Percentiles rank a stretch among this genome's conserved stretches.
Conservation (phyloP, 2,329 filamentous ascomycete genomes). For the Fusarium chlamydosporum region DNA sequence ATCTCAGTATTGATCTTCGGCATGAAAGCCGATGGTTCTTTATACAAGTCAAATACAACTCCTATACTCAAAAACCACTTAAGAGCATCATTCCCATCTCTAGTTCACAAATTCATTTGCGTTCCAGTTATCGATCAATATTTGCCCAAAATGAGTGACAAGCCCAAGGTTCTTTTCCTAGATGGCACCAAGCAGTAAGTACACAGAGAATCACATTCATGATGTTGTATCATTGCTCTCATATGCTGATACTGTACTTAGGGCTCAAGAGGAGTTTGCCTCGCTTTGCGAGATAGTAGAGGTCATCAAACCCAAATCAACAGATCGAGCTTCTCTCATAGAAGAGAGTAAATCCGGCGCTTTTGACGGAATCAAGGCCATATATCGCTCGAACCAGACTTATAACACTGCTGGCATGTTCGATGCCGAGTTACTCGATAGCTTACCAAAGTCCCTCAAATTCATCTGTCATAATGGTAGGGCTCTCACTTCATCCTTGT, state of each 20-base stretch:
- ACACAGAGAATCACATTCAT: background rate
- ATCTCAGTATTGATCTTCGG: slow-evolving; percentile 9
- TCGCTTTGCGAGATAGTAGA: slow-evolving; percentile 73
- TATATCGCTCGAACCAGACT: slow-evolving; percentile 80
- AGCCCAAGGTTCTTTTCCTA: slow-evolving; percentile 58
- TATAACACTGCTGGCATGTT: slow-evolving; percentile 75
- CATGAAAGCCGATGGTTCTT: slow-evolving; percentile 25
- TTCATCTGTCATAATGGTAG: slow-evolving; percentile 74
- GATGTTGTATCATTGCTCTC: background rate
- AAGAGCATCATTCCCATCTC: background rate
- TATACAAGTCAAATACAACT: background rate
- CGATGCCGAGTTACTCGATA: slow-evolving; percentile 77
- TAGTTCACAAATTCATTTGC: background rate
- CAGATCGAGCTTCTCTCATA: slow-evolving; percentile 76
- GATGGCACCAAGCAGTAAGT: slow-evolving; percentile 59
- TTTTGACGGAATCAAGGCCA: slow-evolving; percentile 74
- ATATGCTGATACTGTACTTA: background rate
- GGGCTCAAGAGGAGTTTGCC: slow-evolving; percentile 67
- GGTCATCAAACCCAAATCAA: slow-evolving; percentile 73
- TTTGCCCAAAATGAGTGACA: slow-evolving; percentile 43
- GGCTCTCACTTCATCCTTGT: background rate
- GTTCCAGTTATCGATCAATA: too few relatives aligned
- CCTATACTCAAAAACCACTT: background rate
- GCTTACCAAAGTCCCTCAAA: slow-evolving; percentile 66
- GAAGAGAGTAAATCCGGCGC: slow-evolving; percentile 74